Percentiles rank a stretch among this genome's conserved stretches.
Evolutionary conservation across 495 filamentous ascomycete genomes (phyloP).

Genomic region (Saxophila tyrrhenica): DNA sequence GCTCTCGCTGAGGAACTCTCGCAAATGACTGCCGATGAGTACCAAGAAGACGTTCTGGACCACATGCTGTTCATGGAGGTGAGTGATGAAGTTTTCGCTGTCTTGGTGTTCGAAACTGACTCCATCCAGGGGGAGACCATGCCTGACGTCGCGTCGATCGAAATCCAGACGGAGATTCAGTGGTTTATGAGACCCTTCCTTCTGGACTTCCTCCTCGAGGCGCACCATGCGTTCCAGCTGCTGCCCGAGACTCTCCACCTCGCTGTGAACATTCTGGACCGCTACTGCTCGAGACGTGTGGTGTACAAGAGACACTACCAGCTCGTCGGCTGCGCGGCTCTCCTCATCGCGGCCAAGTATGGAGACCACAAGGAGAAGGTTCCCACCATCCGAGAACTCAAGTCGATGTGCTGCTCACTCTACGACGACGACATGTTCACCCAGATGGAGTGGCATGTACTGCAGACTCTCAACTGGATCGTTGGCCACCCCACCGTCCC

Average conservation of each 20-base stretch:
- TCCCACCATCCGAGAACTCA: conserved; percentile 86
- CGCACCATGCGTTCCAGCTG: conserved; percentile 86
- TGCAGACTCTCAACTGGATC: conserved; percentile 94
- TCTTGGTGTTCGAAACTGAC: conserved; percentile 23
- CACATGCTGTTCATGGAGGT: conserved; percentile 98
- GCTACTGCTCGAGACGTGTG: conserved; percentile 96
- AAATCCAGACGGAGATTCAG: conserved; percentile 97
- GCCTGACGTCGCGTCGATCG: conserved; percentile 92
- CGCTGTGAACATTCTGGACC: conserved; percentile 89
- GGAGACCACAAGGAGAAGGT: conserved; percentile 97
- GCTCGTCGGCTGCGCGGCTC: conserved; percentile 87
- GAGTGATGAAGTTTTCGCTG: conserved; percentile 20
- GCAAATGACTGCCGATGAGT: conserved; percentile 67
- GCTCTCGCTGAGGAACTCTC: conserved; percentile 82
- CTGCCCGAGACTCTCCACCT: conserved; percentile 91
- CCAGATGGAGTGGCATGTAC: conserved; percentile 99
- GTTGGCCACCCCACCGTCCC: conserved; percentile 94
- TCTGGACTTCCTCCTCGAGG: conserved; percentile 96
- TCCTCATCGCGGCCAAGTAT: conserved; percentile 96
- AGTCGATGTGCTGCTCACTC: conserved; percentile 96
- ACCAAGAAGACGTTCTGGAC: conserved; percentile 80
- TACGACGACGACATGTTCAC: conserved; percentile 99
- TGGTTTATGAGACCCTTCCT: conserved; percentile 99
- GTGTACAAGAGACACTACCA: conserved; percentile 99
- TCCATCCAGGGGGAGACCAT: conserved; percentile 65